phyloP scores from a whole-genome alignment of 1,284 basidiomycete species.

The Stereum hirsutum region DNA sequence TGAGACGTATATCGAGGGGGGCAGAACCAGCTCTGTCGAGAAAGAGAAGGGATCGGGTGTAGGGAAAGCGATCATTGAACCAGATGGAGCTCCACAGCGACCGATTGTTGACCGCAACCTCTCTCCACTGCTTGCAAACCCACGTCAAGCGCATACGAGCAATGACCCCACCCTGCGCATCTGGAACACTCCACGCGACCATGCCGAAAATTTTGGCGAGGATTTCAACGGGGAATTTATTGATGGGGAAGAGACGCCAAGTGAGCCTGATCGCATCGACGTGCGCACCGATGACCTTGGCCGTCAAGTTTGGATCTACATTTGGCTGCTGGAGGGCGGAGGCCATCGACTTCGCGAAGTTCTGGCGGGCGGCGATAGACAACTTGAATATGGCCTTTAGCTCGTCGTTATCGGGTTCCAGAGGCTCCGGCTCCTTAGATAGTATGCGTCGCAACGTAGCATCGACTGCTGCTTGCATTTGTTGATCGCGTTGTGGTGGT shows the following conservation, averaged over 20 bases:
- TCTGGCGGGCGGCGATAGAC: too few species aligned
- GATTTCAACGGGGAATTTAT: slow-evolving; percentile 55
- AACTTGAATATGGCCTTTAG: too few species aligned
- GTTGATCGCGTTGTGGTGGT: too few species aligned
- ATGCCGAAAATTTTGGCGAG: slow-evolving; percentile 50
- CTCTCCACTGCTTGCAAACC: slow-evolving; percentile 49
- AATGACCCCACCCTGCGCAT: slow-evolving; percentile 23
- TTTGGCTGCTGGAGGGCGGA: too few species aligned
- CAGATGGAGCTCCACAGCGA: slow-evolving; percentile 55
- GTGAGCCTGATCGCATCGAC: too few species aligned
- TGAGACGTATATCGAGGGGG: slow-evolving; percentile 47
- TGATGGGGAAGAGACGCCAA: slow-evolving; percentile 44
- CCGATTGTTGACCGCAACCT: slow-evolving; percentile 32
- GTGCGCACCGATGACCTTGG: too few species aligned
- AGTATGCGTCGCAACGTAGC: too few species aligned
- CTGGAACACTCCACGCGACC: slow-evolving; percentile 35
- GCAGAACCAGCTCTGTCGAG: slow-evolving; percentile 42
- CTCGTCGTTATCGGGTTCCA: too few species aligned
- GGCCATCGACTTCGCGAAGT: too few species aligned
- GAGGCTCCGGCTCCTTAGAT: too few species aligned
- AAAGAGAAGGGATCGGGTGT: slow-evolving; percentile 40
- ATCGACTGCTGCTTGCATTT: too few species aligned
- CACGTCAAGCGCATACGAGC: slow-evolving; percentile 42
- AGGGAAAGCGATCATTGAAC: slow-evolving; percentile 41
- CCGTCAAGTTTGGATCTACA: too few species aligned